Conservation (phyloP, 495 filamentous ascomycete genomes). For the Mytilinidion resinicola region DNA sequence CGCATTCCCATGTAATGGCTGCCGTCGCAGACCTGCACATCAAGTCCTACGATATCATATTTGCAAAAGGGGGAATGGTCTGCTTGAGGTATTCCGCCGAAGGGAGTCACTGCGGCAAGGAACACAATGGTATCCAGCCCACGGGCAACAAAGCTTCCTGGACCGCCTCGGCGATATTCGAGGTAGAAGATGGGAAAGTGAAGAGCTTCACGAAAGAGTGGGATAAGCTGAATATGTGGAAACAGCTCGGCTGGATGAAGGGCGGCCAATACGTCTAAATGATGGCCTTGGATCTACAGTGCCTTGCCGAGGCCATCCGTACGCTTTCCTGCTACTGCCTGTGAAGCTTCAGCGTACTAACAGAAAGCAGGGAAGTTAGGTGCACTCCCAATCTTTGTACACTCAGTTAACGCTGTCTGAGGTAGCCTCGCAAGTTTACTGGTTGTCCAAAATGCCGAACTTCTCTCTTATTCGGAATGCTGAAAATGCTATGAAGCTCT, state of each 20-base stretch:
- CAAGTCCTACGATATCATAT: slow-evolving; percentile 30
- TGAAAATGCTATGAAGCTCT: too few species aligned
- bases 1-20: slow-evolving; percentile 35
- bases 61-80: slow-evolving; percentile 33
- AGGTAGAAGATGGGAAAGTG: slow-evolving; percentile 35
- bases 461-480: too few species aligned
- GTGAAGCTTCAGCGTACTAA: too few species aligned
- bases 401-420: too few species aligned
- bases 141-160: slow-evolving; percentile 33
- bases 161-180: slow-evolving; percentile 36
- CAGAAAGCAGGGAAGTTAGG: too few species aligned
- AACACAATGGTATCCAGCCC: slow-evolving; percentile 32
- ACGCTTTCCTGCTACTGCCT: too few species aligned
- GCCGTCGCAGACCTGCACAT: slow-evolving; percentile 33
- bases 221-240: slow-evolving; percentile 37
- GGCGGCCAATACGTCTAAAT: slow-evolving; percentile 26
- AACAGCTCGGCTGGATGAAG: slow-evolving; percentile 36
- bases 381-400: too few species aligned
- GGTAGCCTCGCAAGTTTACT: too few species aligned
- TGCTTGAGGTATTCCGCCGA: slow-evolving; percentile 35
- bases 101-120: slow-evolving; percentile 32
- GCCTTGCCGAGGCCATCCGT: too few species aligned
- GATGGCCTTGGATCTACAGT: too few species aligned
- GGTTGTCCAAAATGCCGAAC: too few species aligned
- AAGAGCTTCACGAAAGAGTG: slow-evolving; percentile 36